Conservation (phyloP, 495 filamentous ascomycete species). For the Aspergillus steynii region DNA sequence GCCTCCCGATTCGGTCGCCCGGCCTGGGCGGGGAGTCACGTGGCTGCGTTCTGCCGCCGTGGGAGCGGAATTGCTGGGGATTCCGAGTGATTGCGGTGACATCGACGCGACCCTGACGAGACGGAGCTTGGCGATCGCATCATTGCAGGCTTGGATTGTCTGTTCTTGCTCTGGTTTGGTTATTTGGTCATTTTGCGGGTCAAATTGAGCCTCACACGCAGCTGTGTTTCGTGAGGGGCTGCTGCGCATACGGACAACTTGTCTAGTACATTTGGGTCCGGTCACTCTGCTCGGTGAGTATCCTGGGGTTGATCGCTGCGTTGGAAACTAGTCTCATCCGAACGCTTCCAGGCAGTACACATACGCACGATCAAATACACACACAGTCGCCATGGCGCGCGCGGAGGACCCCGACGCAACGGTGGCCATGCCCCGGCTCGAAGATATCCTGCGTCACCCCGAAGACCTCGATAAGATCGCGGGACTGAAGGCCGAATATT, state of each 20-base stretch:
- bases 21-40: not conserved
- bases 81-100: no score
- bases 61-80: no score
- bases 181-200: not conserved
- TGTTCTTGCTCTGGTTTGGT: no score
- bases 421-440: conserved; percentile 47
- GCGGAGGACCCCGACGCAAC: conserved; percentile 38
- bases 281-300: no score
- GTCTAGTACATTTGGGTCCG: no score
- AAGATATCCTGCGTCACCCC: conserved; percentile 61
- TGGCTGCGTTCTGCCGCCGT: not conserved
- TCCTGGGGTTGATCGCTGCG: no score
- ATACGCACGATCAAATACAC: not conserved
- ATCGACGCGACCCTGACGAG: no score
- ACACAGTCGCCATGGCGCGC: conserved; percentile 37
- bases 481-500: conserved; percentile 86
- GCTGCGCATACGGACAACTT: no score
- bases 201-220: not conserved
- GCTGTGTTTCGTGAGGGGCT: not conserved
- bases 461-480: conserved; percentile 95
- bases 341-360: not conserved
- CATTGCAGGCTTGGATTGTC: no score
- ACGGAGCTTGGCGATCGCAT: not conserved
- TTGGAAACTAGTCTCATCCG: no score
- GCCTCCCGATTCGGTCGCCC: conserved; percentile 17